Evolutionary conservation across 805 yeast genomes (phyloP).

Genomic region (Lachancea quebecensis): DNA sequence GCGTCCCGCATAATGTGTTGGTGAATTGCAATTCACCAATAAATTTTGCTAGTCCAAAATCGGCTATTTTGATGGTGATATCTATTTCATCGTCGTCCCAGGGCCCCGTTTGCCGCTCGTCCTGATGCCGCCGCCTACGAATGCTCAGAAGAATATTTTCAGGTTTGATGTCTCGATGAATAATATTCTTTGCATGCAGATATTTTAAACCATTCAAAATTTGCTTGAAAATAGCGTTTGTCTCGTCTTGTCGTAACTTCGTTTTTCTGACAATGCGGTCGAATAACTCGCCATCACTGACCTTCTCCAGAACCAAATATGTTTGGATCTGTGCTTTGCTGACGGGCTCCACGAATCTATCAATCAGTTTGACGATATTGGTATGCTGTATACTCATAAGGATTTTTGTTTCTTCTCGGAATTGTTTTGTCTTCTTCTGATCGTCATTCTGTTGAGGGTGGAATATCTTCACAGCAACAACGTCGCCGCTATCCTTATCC

Average conservation of each 20-base stretch:
- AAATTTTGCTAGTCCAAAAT: slow-evolving; percentile 60
- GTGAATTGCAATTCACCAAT: slow-evolving; percentile 70
- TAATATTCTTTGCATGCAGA: slow-evolving; percentile 62
- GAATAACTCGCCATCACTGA: slow-evolving; percentile 69
- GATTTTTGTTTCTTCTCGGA: slow-evolving; percentile 63
- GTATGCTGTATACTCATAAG: slow-evolving; percentile 60
- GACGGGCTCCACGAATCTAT: slow-evolving; percentile 50
- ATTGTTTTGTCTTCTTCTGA: slow-evolving; percentile 34
- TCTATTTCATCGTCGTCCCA: slow-evolving; percentile 50
- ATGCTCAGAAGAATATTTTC: slow-evolving; percentile 58
- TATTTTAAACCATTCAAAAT: slow-evolving; percentile 57
- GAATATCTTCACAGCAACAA: slow-evolving; percentile 70
- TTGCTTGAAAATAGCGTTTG: slow-evolving; percentile 57
- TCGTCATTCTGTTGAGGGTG: slow-evolving; percentile 46
- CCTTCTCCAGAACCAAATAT: slow-evolving; percentile 63
- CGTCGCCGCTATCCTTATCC: slow-evolving; percentile 48
- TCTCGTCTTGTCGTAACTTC: slow-evolving; percentile 53
- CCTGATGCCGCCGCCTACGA: slow-evolving; percentile 34
- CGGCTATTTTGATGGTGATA: slow-evolving; percentile 69
- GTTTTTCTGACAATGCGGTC: slow-evolving; percentile 64
- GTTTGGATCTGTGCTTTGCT: slow-evolving; percentile 38
- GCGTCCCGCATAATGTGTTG: slow-evolving; percentile 77
- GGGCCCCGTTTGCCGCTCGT: slow-evolving; percentile 33
- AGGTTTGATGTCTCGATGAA: slow-evolving; percentile 75
- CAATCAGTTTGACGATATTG: slow-evolving; percentile 60